Percentiles rank a stretch among this genome's conserved stretches.
phyloP scores from a whole-genome alignment of 345 rosid genomes.

The Arabidopsis suecica region DNA sequence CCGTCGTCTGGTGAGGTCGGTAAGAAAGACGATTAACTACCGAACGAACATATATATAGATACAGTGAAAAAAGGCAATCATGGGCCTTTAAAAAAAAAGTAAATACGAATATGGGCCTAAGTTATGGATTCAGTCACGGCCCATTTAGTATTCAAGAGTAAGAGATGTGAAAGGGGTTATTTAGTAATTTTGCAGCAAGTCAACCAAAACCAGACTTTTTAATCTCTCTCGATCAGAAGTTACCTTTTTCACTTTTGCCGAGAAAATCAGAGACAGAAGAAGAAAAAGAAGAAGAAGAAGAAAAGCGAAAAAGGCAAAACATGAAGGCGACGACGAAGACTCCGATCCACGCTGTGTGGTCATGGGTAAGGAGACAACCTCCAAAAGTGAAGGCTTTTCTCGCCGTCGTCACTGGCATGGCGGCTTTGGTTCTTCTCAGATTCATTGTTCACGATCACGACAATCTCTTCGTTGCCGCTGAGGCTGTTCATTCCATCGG shows the following conservation, averaged over 20 bases:
- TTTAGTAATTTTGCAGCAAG: not conserved
- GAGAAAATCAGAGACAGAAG: conserved; percentile 33
- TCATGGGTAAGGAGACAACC: conserved; percentile 97
- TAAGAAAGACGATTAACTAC: too few species aligned
- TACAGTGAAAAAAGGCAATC: too few species aligned
- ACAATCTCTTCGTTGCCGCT: conserved; percentile 97
- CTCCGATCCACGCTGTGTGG: conserved; percentile 74
- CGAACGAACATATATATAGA: too few species aligned
- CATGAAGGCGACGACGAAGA: conserved; percentile 65
- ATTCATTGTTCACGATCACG: conserved; percentile 95
- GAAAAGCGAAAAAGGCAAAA: not conserved
- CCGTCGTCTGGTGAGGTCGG: not conserved
- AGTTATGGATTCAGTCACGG: conserved; percentile 1
- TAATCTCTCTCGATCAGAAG: not conserved
- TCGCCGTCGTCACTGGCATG: conserved; percentile 94
- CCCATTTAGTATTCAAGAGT: not conserved
- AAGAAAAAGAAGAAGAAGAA: not conserved
- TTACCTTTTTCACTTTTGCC: conserved; percentile 25
- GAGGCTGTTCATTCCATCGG: conserved; percentile 98
- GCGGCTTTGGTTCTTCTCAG: conserved; percentile 85
- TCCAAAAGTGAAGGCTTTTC: conserved; percentile 93
- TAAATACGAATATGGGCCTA: conserved; percentile 19
- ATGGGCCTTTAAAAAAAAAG: too few species aligned
- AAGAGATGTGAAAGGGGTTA: not conserved
- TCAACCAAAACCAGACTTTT: conserved; percentile 27